Conservation (phyloP, 1,284 basidiomycete species). For the Ganoderma lingzhi region DNA sequence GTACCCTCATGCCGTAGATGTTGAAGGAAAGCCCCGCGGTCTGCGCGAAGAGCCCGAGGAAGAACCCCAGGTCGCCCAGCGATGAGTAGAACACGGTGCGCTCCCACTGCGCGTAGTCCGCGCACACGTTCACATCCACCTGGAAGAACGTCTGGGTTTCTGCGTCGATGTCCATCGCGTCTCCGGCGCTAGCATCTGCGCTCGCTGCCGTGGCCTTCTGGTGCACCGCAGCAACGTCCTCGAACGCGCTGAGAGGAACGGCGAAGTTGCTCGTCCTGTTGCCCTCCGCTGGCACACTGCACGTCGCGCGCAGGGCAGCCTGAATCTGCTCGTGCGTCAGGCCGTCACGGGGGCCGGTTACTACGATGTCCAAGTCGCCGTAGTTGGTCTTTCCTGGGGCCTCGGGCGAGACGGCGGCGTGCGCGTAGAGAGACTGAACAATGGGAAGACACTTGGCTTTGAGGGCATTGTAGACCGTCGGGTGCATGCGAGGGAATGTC, state of each 20-base stretch:
- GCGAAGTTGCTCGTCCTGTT: constrained; percentile 71
- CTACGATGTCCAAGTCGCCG: constrained; percentile 74
- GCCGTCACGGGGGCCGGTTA: constrained; percentile 48
- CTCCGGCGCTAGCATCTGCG: background rate
- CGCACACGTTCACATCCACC: constrained; percentile 70
- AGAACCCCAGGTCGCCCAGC: constrained; percentile 77
- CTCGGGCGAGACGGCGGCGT: constrained; percentile 63
- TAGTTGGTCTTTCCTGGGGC: constrained; percentile 68
- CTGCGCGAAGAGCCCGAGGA: constrained; percentile 61
- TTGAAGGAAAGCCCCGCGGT: constrained; percentile 59
- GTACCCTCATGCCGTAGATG: constrained; percentile 65
- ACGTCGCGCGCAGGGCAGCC: constrained; percentile 54
- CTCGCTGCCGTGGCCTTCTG: background rate
- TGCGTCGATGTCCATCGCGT: background rate
- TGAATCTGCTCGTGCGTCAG: constrained; percentile 52
- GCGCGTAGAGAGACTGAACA: constrained; percentile 54
- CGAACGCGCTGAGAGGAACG: constrained; percentile 47
- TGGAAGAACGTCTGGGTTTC: constrained; percentile 49
- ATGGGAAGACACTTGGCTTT: constrained; percentile 53
- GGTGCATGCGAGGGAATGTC: constrained; percentile 66
- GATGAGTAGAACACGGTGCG: constrained; percentile 61
- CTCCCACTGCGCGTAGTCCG: constrained; percentile 55
- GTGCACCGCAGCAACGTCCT: constrained; percentile 20
- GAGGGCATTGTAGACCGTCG: constrained; percentile 55
- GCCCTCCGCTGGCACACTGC: constrained; percentile 55